Evolutionary conservation across 169 alveolate species (phyloP), one percentile per base, ranked within the genome.

Genomic region (Neospora caninum): DNA sequence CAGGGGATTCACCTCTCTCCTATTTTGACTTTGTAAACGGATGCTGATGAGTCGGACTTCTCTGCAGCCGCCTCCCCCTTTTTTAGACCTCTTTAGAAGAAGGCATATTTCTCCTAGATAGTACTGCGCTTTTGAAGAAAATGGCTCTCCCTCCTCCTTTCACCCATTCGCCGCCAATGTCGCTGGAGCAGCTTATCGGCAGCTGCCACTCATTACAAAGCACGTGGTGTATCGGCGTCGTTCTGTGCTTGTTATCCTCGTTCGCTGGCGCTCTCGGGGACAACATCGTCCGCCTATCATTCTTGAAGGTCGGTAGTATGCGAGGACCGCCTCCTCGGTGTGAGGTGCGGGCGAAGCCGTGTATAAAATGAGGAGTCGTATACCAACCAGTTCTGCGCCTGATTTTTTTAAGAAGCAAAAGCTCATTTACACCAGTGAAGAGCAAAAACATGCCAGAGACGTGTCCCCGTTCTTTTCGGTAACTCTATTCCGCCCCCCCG

Each of bases 181-280:
- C 39, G 25, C 42, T 82, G 39, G 67, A 82, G 89, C 16, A 82
- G 20, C 67, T 82, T 4, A 18, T 22, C 6, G 69, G 2, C 38
- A 29, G 67, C 31, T 38, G 41, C 10, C 69, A 38, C 34, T 82
- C 89, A 9, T 38, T 78, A 34, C 94, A 91, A 10, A 73, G 69
- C 73, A 45, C 80, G 18, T 92, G 94, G 94, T 92, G 36, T 13
- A 29, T 92, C 36, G 94, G 94, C 31, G 94, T 92, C 43, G 41
- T 78, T 0, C 80, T 73, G 0, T 9, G 84, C 49, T 7, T 78
- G 34, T 38, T 92, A 13, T 27, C 70, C 82, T 92, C 94, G 0
- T 92, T 70, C 31, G 82, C 64, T 16, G 94, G 94, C 36, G 94
- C 94, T 20, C 27, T 92, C 31, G 94, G 92, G 42, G 94, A 92